Percentiles rank a stretch among this genome's conserved stretches.
Conservation (phyloP, 495 filamentous ascomycete genomes). For the Tetracladium marchalianum region DNA sequence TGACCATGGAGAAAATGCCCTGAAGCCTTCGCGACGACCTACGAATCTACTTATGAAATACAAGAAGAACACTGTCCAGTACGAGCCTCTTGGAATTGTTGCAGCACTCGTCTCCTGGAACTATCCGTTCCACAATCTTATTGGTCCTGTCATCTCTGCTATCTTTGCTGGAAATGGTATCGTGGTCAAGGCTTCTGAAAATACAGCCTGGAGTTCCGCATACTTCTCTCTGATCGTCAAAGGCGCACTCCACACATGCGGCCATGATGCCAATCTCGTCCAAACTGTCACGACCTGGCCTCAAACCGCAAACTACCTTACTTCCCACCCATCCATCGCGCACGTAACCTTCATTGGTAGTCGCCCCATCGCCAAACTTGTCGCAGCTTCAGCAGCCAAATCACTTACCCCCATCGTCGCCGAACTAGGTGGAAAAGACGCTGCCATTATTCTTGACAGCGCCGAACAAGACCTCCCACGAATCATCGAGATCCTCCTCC, state of each 20-base stretch:
- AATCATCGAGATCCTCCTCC: constrained; percentile 72
- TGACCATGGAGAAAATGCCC: constrained; percentile 77
- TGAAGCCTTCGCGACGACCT: constrained; percentile 61
- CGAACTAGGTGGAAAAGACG: constrained; percentile 94
- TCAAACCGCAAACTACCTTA: constrained; percentile 67
- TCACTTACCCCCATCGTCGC: constrained; percentile 73
- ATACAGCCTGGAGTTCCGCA: constrained; percentile 78
- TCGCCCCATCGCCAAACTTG: constrained; percentile 73
- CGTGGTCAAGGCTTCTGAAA: constrained; percentile 85
- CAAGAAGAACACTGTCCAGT: constrained; percentile 83
- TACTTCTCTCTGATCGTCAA: constrained; percentile 74
- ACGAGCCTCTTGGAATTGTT: constrained; percentile 90
- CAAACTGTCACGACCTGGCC: constrained; percentile 86
- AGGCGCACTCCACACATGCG: constrained; percentile 70
- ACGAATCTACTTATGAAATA: constrained; percentile 88
- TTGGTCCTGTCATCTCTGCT: constrained; percentile 81
- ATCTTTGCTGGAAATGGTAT: constrained; percentile 91
- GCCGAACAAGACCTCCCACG: constrained; percentile 51
- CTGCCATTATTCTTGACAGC: constrained; percentile 82
- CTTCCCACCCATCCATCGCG: constrained; percentile 70
- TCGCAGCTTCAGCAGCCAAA: constrained; percentile 77
- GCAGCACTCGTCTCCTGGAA: constrained; percentile 95
- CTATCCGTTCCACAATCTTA: constrained; percentile 89
- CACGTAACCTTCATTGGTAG: constrained; percentile 99
- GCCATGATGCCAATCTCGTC: constrained; percentile 72